Base-by-base conservation (phyloP, 2,329 filamentous ascomycete genomes). In the Sphaceloma murrayae region DNA sequence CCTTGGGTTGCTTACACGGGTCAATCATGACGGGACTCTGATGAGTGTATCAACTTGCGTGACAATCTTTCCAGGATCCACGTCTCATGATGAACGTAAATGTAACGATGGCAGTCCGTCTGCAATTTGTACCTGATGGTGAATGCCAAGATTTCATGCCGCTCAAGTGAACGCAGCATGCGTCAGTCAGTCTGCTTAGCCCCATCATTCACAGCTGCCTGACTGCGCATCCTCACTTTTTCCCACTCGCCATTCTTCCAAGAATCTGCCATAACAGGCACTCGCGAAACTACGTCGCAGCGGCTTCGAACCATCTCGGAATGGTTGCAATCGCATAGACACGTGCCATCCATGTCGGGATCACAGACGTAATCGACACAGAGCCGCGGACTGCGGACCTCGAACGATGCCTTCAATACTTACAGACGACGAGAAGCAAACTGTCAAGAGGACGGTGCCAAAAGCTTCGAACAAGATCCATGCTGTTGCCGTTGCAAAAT, bases 391-490 rank as follows among this genome's bases (percentile, higher is more conserved):
- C 8, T 7, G 36, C 24, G 33, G 27, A 13, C 17, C 29, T 62
- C 47, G 42, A 53, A 53, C 51, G 43, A 70, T 70, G 67, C 74
- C 75, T 47, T 77, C 75, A 13, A 77, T 94, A 53, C 77, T 98
- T 46, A 85, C 74, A 61, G 89, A 95, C 59, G 82, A 88, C 58
- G 91, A 98, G 70, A 95, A 94, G 74, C 85, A 93, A 68, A 94
- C 80, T 49, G 88, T 98, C 66, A 94, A 93, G 71, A 82, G 91
- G 61, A 83, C 82, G 55, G 85, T 98, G 45, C 89, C 91, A 50
- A 95, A 94, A 65, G 78, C 86, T 51, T 80, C 80, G 57, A 98
- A 96, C 78, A 96, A 96, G 73, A 96, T 98, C 65, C 85, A 93
- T 53, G 87, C 88, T 50, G 89, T 94, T 53, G 91, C 85, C 48